Conservation (phyloP, 768 basidiomycete genomes). For the Hypsizygus marmoreus region DNA sequence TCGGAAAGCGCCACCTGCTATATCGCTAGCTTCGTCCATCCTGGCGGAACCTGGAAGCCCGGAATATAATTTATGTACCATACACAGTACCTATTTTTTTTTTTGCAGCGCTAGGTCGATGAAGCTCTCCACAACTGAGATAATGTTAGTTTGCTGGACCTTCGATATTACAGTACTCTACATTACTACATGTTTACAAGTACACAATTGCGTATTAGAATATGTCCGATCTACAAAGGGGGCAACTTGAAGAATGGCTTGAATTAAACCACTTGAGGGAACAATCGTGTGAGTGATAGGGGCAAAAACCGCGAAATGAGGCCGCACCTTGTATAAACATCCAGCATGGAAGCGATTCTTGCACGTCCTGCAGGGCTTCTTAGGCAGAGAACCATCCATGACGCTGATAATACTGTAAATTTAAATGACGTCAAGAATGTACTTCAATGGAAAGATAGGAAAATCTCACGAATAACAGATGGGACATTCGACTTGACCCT, state of each 20-base stretch:
- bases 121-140: too few species aligned
- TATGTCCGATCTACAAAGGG: conserved; percentile 86
- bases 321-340: conserved; percentile 82
- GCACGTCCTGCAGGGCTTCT: conserved; percentile 91
- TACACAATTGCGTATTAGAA: conserved; percentile 37
- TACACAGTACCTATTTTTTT: too few species aligned
- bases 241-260: conserved; percentile 89
- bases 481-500: conserved; percentile 94
- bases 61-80: too few species aligned
- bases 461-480: conserved; percentile 87
- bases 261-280: conserved; percentile 77
- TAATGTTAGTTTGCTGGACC: too few species aligned
- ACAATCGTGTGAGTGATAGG: conserved; percentile 8
- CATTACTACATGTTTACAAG: too few species aligned
- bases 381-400: conserved; percentile 84
- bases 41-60: too few species aligned
- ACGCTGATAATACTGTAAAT: conserved; percentile 80
- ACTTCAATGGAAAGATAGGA: not conserved
- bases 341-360: conserved; percentile 92
- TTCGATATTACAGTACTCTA: too few species aligned
- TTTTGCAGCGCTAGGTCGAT: too few species aligned
- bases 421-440: not conserved
- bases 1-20: too few species aligned
- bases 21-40: too few species aligned
- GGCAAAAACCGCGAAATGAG: not conserved